A percentile compares a stretch with the other conserved stretches of the same genome.
Evolutionary conservation across 805 yeast species (phyloP).

Genomic region (Candida xiaguanensis): DNA sequence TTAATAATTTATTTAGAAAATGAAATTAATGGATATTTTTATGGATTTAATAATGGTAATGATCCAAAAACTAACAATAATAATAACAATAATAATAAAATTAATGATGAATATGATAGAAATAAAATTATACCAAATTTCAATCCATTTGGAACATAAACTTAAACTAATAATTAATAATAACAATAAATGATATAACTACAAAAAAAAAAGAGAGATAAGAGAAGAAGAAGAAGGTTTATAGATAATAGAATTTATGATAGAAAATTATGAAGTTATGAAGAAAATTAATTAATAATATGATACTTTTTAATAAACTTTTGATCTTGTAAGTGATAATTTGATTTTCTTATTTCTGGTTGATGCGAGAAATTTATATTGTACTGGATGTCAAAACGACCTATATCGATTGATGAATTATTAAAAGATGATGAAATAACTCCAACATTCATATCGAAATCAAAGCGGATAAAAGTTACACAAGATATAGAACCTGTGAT

Average conservation of each 20-base stretch:
- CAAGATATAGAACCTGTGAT: neutral
- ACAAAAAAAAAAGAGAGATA: too few species aligned
- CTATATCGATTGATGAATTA: slow-evolving; percentile 23
- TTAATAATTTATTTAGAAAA: slow-evolving; percentile 41
- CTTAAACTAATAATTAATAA: slow-evolving; percentile 13
- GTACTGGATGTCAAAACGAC: slow-evolving; percentile 24
- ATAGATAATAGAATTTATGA: neutral
- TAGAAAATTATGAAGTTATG: neutral
- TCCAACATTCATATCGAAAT: slow-evolving; percentile 21
- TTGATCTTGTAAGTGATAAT: too few species aligned
- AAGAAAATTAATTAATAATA: neutral
- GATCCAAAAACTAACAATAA: neutral
- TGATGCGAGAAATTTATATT: too few species aligned
- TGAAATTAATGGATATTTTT: slow-evolving; percentile 41
- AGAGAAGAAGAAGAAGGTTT: neutral
- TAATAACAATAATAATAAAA: neutral
- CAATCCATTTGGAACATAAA: slow-evolving; percentile 27
- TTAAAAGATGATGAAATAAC: slow-evolving; percentile 12
- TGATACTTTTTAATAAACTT: too few species aligned
- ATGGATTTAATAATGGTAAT: slow-evolving; percentile 29
- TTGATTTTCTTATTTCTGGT: too few species aligned
- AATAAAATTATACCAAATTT: slow-evolving; percentile 20
- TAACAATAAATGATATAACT: neutral
- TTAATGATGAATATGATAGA: slow-evolving; percentile 1
- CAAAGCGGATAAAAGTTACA: slow-evolving; percentile 12